These are phyloP conservation scores for Escovopsis weberi DNA, from an alignment of 2,329 filamentous ascomycete species.

Conservation along the genomic window DNA sequence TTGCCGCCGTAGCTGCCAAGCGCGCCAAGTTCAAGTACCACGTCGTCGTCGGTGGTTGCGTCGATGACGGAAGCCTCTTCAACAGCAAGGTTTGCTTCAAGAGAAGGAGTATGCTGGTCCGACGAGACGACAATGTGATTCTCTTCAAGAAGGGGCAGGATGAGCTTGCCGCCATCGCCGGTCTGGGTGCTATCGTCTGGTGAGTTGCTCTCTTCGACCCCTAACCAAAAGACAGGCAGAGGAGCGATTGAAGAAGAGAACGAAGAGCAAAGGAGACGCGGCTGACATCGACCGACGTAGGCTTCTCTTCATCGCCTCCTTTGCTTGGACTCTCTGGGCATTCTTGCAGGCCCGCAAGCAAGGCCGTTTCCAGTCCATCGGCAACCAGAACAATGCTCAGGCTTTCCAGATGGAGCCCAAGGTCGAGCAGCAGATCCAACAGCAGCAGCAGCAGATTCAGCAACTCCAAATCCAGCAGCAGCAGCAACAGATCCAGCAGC, in stretches of 20 bases:
- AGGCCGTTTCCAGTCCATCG: constrained; percentile 18
- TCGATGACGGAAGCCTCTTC: constrained; percentile 24
- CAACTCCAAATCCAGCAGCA: constrained; percentile 9
- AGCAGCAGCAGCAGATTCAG: constrained; percentile 10
- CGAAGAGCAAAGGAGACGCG: neutral
- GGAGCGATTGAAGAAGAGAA: neutral
- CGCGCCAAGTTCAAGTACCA: constrained; percentile 22
- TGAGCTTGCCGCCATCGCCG: constrained; percentile 26
- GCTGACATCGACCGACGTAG: constrained; percentile 9
- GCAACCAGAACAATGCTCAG: constrained; percentile 7
- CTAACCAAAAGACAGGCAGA: neutral
- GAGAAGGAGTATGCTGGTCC: constrained; percentile 13
- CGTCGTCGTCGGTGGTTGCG: constrained; percentile 17
- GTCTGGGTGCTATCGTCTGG: constrained; percentile 29
- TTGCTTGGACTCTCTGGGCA: constrained; percentile 20
- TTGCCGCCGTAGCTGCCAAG: constrained; percentile 24
- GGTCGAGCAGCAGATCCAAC: constrained; percentile 12
- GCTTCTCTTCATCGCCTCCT: constrained; percentile 24
- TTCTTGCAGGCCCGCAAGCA: constrained; percentile 24
- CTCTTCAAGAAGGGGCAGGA: constrained; percentile 21
- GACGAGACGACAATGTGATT: constrained; percentile 16
- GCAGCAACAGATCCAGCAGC: constrained; percentile 8
- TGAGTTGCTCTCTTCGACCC: constrained; percentile 10
- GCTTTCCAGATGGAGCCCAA: constrained; percentile 22
- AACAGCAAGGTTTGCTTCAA: constrained; percentile 23